A percentile compares a stretch with the other conserved stretches of the same genome.
Conservation (phyloP, 495 filamentous ascomycete species). For the Tuber indicum region DNA sequence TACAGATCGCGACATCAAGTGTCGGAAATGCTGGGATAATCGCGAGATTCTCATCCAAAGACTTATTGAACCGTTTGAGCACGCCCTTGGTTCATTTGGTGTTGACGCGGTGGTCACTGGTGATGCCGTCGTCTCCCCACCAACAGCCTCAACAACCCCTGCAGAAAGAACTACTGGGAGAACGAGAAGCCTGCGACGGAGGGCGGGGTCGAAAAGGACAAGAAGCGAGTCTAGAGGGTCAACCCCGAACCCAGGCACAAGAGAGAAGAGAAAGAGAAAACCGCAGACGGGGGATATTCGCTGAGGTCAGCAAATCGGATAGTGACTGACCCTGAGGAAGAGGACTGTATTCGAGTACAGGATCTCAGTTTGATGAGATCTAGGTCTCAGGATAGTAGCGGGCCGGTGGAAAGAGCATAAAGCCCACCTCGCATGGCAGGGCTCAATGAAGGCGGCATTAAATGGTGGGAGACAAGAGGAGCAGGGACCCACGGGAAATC, state of each 20-base stretch:
- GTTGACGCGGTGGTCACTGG: conserved; percentile 12
- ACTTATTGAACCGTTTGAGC: conserved; percentile 37
- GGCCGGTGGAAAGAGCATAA: conserved; percentile 3
- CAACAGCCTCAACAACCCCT: conserved; percentile 15
- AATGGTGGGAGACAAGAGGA: neutral
- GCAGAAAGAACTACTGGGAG: conserved; percentile 9
- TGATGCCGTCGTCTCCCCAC: conserved; percentile 4
- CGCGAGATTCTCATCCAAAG: conserved; percentile 39
- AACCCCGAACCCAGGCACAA: conserved; percentile 9
- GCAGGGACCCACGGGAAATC: neutral
- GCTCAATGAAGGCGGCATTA: neutral
- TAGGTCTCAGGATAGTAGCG: neutral
- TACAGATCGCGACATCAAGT: conserved; percentile 36
- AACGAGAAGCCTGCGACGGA: conserved; percentile 25
- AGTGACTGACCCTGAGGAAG: conserved; percentile 30
- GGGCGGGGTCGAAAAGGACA: conserved; percentile 33
- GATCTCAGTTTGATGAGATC: conserved; percentile 26
- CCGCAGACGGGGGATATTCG: conserved; percentile 27
- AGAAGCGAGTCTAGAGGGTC: conserved; percentile 20
- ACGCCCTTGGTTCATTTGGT: conserved; percentile 32
- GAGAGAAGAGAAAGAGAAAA: conserved; percentile 8
- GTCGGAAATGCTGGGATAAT: conserved; percentile 36
- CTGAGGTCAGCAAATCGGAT: conserved; percentile 19
- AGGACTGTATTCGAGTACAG: conserved; percentile 39
- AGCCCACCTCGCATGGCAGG: neutral